Base-by-base conservation (phyloP, 805 yeast genomes). In the Naumovozyma dairenensis region DNA sequence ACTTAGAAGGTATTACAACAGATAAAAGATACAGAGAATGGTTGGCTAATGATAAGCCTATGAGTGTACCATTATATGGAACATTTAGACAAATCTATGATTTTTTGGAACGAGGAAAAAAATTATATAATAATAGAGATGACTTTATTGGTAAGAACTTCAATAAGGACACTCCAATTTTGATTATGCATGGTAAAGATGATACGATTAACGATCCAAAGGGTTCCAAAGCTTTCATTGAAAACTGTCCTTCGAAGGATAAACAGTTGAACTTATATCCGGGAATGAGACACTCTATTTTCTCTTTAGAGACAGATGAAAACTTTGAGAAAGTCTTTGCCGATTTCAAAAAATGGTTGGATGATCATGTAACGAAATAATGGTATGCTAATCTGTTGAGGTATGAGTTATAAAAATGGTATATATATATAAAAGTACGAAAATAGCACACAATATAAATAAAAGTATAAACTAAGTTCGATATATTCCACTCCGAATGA, bases 101-200 rank as follows among this genome's bases (percentile, higher is more conserved):
- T 43, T 75, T 80, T 65, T 49, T 80, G 25, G 44, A 42, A 25
- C 63, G 87, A 34, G 92, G 92, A n/a, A 65, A 69, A 38, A 54
- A 50, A 14, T 59, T 81, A 29, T 50, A 66, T 24, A 50, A 62
- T 5, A 56, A 62, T 3, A 51, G 55, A 26, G 66, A 62, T 33
- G 43, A 60, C 3, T 34, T 39, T 21, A 54, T 60, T 28, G 56
- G 62, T 35, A 53, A 56, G 28, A 54, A 62, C 5, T 49, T 38
- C 32, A 37, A 28, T 6, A 24, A 35, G 16, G 48, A 62, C 6
- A 60, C 67, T 8, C 74, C 82, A 0, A 46, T 80, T 4, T 51
- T 77, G 20, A 57, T 81, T 8, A 44, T 72, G 28, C 89, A 80
- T 51, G 86, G 89, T 20, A 60, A 63, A 6, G 59, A 55, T n/a